Evolutionary conservation across 371 early-diverging fungal species (phyloP), one percentile per base, ranked within the genome.

Genomic region (Synchytrium microbalum): DNA sequence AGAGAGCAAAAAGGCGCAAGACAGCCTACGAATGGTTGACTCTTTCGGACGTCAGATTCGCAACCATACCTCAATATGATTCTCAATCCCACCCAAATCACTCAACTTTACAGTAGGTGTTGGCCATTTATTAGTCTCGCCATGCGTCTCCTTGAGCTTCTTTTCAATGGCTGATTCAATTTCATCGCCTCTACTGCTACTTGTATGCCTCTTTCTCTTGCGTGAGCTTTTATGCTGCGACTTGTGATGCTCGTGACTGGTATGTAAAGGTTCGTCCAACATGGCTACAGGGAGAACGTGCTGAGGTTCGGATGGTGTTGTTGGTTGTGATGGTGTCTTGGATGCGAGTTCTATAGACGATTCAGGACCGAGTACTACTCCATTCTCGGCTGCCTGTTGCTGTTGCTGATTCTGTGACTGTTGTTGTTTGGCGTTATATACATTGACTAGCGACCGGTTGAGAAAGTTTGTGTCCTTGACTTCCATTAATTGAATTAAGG

Each of bases 41-140:
- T n/a, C n/a, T n/a, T n/a, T n/a, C n/a, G n/a, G n/a, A n/a, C n/a
- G n/a, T n/a, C n/a, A n/a, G n/a, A n/a, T n/a, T n/a, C n/a, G n/a
- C n/a, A n/a, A n/a, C n/a, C 31, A 27, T 27, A 67, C 65, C 46
- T 92, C 92, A 33, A 92, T 85, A 70, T 87, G 88, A 28, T 83
- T 67, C 55, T 96, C 96, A 46, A 96, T 88, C 2, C 97, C 96
- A 67, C 93, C 95, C 55, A 95, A 73, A 73, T 95, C 92, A 8
- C 84, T 76, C 29, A 95, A 74, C 52, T 83, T 75, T 2, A 88
- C 77, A 1, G 81, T 83, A 19, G 84, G 93, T 14, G 82, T 72
- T 26, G 70, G 69, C 70, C 75, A 79, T 57, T 78, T 75, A 54
- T 38, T 19, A 5, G 46, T 38, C 19, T 38, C 19, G 46, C 10